phyloP scores from a whole-genome alignment of 2,329 filamentous ascomycete species.

The Corynespora cassiicola region DNA sequence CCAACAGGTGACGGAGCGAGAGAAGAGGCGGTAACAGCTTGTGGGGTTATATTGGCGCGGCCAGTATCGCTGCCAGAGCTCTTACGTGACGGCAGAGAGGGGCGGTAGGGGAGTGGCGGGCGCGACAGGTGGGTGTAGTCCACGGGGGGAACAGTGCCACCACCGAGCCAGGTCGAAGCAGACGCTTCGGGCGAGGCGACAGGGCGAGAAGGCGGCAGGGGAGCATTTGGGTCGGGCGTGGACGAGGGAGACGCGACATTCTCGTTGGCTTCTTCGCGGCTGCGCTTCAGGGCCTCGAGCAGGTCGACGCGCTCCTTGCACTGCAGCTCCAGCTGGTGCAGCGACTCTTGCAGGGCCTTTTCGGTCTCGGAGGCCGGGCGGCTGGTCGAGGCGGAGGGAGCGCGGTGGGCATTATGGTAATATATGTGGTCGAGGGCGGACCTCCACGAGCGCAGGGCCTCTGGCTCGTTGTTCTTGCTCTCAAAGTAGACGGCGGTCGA shows the following conservation, averaged over 20 bases:
- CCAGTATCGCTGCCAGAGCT: constrained; percentile 46
- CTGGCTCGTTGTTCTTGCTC: constrained; percentile 88
- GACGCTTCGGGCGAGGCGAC: constrained; percentile 19
- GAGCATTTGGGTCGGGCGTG: constrained; percentile 24
- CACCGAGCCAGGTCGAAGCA: constrained; percentile 69
- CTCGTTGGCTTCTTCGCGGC: constrained; percentile 60
- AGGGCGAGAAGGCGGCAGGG: constrained; percentile 30
- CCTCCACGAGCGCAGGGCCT: constrained; percentile 91
- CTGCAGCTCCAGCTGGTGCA: constrained; percentile 84
- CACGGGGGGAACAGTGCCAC: constrained; percentile 81
- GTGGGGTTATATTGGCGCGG: constrained; percentile 27
- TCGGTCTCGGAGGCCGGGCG: constrained; percentile 81
- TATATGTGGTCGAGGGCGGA: constrained; percentile 87
- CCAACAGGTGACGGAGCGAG: constrained; percentile 42
- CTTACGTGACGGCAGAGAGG: constrained; percentile 55
- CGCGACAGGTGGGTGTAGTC: constrained; percentile 83
- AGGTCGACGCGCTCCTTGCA: constrained; percentile 93
- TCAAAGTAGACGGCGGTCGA: constrained; percentile 98
- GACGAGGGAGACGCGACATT: constrained; percentile 30
- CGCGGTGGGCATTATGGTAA: constrained; percentile 80
- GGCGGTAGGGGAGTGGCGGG: constrained; percentile 66
- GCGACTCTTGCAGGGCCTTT: constrained; percentile 78
- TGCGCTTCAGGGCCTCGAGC: constrained; percentile 78
- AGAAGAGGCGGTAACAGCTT: constrained; percentile 27
- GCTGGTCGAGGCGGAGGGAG: constrained; percentile 72